Evolutionary conservation across 2,329 filamentous ascomycete species (phyloP), one percentile per base, ranked within the genome.

Genomic region (Sporothrix globosa): DNA sequence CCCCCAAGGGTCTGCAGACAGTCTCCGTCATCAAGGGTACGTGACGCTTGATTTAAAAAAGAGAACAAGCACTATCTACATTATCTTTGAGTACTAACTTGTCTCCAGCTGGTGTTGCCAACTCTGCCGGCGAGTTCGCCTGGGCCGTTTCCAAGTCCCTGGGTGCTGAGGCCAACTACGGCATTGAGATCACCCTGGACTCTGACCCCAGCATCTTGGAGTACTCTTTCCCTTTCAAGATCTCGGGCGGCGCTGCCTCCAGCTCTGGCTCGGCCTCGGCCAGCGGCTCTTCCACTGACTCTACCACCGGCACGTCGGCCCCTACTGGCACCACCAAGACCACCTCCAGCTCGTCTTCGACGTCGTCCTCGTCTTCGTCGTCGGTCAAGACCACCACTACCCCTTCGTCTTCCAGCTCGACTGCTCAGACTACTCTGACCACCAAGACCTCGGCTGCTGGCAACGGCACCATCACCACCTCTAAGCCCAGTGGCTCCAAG

Each of bases 171-270:
- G 80, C 80, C 68, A 82, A 83, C 76, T 90, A 90, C 79, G 88
- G 88, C 74, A 81, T 90, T 77, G 81, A 83, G 80, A 81, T 90
- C 79, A 78, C 78, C 73, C 81, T 84, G 48, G 83, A 85, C 74
- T 79, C 78, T 73, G 77, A 87, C 80, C 69, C 80, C 27, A 73
- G 66, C 13, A 79, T 83, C 76, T 87, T 86, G 83, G 87, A 90
- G 83, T 90, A 85, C 83, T 88, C 86, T 70, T 84, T 84, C 81
- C 86, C 86, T 75, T 90, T 90, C 82, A 75, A 81, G 76, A 87
- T 88, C 76, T 76, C 77, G 69, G 80, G 77, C 61, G 76, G 61
- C 14, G 44, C 24, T 61, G 24, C 53, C 1, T 67, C 69, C 24
- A 27, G 48, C 52, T 67, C 61, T 1, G 52, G 30, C 14, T 70